Percentiles rank a stretch among this genome's conserved stretches.
These are phyloP conservation scores for Globisporangium lucens DNA, from an alignment of 352 stramenopile species.

Conservation along the genomic window DNA sequence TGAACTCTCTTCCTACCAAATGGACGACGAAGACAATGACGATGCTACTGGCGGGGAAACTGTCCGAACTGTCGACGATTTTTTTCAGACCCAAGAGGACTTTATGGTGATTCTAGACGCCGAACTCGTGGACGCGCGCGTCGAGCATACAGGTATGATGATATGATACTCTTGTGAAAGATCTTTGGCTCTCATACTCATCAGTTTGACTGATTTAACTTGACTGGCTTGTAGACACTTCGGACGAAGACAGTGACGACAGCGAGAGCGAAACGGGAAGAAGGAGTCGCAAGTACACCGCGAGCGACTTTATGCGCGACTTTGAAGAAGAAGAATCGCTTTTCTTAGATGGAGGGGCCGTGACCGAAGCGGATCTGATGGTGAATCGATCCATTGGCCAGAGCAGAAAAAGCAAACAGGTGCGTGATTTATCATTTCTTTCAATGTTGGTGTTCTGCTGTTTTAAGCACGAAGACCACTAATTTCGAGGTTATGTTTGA, in stretches of 20 bases:
- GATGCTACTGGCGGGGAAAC: not conserved
- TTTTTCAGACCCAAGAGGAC: slow-evolving; percentile 48
- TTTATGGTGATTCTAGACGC: slow-evolving; percentile 27
- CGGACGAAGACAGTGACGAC: slow-evolving; percentile 51
- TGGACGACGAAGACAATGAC: slow-evolving; percentile 31
- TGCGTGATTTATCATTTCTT: not conserved
- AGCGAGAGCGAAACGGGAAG: slow-evolving; percentile 30
- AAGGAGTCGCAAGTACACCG: slow-evolving; percentile 64
- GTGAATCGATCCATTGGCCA: not conserved
- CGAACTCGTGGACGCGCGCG: slow-evolving; percentile 12
- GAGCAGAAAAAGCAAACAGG: slow-evolving; percentile 12
- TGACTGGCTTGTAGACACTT: slow-evolving; percentile 10
- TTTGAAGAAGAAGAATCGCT: slow-evolving; percentile 68
- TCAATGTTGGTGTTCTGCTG: not conserved
- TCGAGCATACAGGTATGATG: slow-evolving; percentile 21
- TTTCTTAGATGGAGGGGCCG: slow-evolving; percentile 25
- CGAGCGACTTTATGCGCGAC: slow-evolving; percentile 77
- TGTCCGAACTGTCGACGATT: slow-evolving; percentile 53
- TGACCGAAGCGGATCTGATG: slow-evolving; percentile 17
- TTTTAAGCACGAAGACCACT: not conserved
- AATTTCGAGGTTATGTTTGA: not conserved
- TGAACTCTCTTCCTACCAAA: not conserved
- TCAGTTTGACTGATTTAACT: not conserved
- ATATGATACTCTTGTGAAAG: not conserved
- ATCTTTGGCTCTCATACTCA: not conserved